These are phyloP conservation scores for Eucalyptus paniculata DNA, from an alignment of 345 rosid genomes.

Conservation along the genomic window DNA sequence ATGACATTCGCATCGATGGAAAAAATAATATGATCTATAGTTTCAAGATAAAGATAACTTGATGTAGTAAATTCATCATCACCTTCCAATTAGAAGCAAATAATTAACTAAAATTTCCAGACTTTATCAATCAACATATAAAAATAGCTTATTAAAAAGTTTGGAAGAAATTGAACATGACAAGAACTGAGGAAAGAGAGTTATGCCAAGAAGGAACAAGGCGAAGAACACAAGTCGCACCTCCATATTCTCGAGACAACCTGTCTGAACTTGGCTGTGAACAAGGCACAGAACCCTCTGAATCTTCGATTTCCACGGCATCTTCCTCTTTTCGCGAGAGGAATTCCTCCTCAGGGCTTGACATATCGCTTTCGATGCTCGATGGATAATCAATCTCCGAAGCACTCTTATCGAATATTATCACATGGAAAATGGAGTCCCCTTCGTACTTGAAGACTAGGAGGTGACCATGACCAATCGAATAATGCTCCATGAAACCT, in stretches of 20 bases:
- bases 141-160: not conserved
- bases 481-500: not conserved
- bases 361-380: not conserved
- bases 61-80: not conserved
- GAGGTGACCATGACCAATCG: not conserved
- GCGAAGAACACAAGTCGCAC: not conserved
- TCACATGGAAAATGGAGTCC: not conserved
- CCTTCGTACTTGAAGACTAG: not conserved
- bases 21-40: not conserved
- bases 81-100: not conserved
- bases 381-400: not conserved
- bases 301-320: not conserved
- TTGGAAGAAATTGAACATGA: not conserved
- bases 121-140: not conserved
- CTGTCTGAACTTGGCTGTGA: not conserved
- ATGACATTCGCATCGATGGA: not conserved
- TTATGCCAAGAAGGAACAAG: not conserved
- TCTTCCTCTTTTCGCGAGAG: not conserved
- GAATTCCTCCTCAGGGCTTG: not conserved
- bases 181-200: not conserved
- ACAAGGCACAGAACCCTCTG: not conserved
- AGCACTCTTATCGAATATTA: not conserved
- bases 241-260: not conserved
- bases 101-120: not conserved
- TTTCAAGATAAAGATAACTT: not conserved